Conservation (phyloP, 2,329 filamentous ascomycete genomes). For the Torrubiellomyces zombiae region DNA sequence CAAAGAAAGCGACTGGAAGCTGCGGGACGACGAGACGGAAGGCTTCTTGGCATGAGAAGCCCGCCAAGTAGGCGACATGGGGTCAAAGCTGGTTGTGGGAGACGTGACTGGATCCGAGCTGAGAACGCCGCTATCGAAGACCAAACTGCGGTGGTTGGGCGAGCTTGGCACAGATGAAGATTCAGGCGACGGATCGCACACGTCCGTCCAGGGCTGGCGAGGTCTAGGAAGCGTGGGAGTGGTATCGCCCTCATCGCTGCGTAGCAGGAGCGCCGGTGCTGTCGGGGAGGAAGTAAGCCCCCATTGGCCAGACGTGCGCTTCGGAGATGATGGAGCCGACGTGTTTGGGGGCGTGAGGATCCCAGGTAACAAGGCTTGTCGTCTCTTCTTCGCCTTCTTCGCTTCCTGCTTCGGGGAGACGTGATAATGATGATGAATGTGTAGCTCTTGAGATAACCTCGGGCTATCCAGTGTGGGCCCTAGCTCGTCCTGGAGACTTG, state of each 20-base stretch:
- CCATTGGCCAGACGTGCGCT: slow-evolving; percentile 21
- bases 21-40: slow-evolving; percentile 38
- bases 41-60: slow-evolving; percentile 35
- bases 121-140: slow-evolving; percentile 55
- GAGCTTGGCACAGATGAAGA: slow-evolving; percentile 68
- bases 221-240: slow-evolving; percentile 26
- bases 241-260: slow-evolving; percentile 28
- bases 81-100: slow-evolving; percentile 60
- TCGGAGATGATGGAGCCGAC: slow-evolving; percentile 17
- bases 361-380: slow-evolving; percentile 43
- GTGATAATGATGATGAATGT: slow-evolving; percentile 93
- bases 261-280: slow-evolving; percentile 23
- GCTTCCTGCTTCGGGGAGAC: slow-evolving; percentile 43
- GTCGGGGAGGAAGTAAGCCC: slow-evolving; percentile 21
- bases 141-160: slow-evolving; percentile 52
- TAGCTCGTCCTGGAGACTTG: slow-evolving; percentile 57
- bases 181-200: slow-evolving; percentile 39
- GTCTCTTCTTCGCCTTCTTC: slow-evolving; percentile 55
- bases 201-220: slow-evolving; percentile 35
- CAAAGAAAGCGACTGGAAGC: slow-evolving; percentile 22
- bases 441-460: slow-evolving; percentile 51
- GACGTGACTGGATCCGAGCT: slow-evolving; percentile 59
- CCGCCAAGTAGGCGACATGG: slow-evolving; percentile 43
- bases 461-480: slow-evolving; percentile 25
- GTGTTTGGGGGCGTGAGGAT: slow-evolving; percentile 39